Percentiles rank a stretch among this genome's conserved stretches.
These are phyloP conservation scores for Penstemon newberryi DNA, from an alignment of 257 asterid species.

Conservation along the genomic window DNA sequence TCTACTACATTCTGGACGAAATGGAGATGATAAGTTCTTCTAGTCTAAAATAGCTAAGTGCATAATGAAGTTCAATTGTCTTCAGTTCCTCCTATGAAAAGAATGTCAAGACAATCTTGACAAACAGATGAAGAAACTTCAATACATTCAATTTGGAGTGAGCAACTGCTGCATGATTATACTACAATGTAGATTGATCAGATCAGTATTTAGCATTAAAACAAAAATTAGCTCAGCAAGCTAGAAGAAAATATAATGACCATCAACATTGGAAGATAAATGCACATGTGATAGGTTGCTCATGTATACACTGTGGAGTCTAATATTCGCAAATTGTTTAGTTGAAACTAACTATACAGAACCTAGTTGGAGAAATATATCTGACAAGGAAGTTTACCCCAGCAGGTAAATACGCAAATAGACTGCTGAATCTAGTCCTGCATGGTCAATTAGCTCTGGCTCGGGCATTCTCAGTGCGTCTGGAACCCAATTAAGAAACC, in stretches of 20 bases:
- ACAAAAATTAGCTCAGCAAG: not conserved
- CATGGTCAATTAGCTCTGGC: slow-evolving; percentile 88
- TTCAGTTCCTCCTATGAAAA: not conserved
- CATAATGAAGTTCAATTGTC: not conserved
- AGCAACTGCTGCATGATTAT: not conserved
- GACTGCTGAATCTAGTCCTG: slow-evolving; percentile 93
- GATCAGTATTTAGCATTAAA: not conserved
- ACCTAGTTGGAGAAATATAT: slow-evolving; percentile 14
- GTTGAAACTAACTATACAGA: not conserved
- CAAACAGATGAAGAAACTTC: no score
- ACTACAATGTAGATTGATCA: not conserved
- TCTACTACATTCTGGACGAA: not conserved
- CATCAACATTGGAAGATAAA: not conserved
- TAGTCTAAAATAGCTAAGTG: not conserved
- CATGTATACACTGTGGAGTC: slow-evolving; percentile 8
- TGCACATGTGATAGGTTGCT: not conserved
- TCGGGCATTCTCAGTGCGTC: slow-evolving; percentile 94
- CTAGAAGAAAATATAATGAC: not conserved
- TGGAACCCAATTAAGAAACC: slow-evolving; percentile 90
- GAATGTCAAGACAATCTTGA: no score
- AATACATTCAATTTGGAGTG: not conserved
- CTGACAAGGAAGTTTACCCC: slow-evolving; percentile 52
- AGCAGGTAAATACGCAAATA: slow-evolving; percentile 87
- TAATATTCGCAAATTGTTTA: slow-evolving; percentile 3
- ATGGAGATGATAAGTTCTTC: not conserved